Base-by-base conservation (phyloP, 768 basidiomycete genomes). In the Kwoniella dejecticola region DNA sequence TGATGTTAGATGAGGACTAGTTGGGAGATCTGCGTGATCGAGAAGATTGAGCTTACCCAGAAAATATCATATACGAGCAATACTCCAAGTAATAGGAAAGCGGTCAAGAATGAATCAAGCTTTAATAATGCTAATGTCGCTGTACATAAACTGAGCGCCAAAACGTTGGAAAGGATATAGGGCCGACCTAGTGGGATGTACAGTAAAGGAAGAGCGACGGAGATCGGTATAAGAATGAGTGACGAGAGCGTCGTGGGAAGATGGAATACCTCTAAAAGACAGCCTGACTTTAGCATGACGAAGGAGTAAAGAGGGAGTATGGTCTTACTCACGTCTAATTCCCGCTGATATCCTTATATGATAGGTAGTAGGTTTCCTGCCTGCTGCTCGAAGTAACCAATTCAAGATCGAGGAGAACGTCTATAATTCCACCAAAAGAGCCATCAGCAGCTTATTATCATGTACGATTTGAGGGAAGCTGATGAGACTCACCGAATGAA, bases 41-140 rank as follows among this genome's bases (percentile, higher is more conserved):
- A 40, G 21, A 4, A 26, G 19, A 15, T 19, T 12, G n/a, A n/a
- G 63, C 69, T 42, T 57, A 77, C 78, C 90, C 90, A 96, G 84
- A 88, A 95, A 40, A 96, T 85, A 75, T 98, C 95, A 75, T 98
- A 98, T 41, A 96, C 46, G 80, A 97, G 91, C 23, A 99, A 81
- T 4, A 90, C 92, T 2, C 84, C 83, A 4, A 99, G 82, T 2
- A 97, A 83, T 62, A 91, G 85, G 40, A 83, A 83, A 6, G 92
- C 95, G 15, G 95, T 96, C 70, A 83, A 79, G 83, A 97, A 95
- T 8, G 89, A 89, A 78, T 98, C 95, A 30, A 97, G 79, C 76
- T 87, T 88, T 68, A 97, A 82, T 62, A 93, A 77, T 36, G 86
- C 83, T 52, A 97, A 81, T 3, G 90, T 88, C 66, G 88, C 89